Conservation (phyloP, 2,329 filamentous ascomycete species). For the Cyphellophora europaea region DNA sequence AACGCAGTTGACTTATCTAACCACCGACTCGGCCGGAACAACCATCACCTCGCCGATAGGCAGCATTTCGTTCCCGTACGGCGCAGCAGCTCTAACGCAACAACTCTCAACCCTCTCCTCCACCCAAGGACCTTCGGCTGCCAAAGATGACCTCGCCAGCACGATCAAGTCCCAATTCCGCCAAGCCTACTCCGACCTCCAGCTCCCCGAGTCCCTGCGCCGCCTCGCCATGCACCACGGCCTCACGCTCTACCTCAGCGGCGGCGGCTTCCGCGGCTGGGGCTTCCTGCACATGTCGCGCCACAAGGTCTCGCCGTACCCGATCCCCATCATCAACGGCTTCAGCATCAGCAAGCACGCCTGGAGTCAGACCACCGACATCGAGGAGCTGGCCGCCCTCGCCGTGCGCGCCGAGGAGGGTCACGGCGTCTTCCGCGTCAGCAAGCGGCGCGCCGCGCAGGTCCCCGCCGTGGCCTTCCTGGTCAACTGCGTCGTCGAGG, state of each 20-base stretch:
- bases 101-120: slow-evolving; percentile 36
- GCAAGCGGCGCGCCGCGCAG: slow-evolving; percentile 66
- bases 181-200: slow-evolving; percentile 47
- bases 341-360: slow-evolving; percentile 71
- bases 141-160: slow-evolving; percentile 24
- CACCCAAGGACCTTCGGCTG: slow-evolving; percentile 30
- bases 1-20: neutral
- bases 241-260: slow-evolving; percentile 73
- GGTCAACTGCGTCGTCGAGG: slow-evolving; percentile 62
- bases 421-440: slow-evolving; percentile 57
- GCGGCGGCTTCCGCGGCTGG: slow-evolving; percentile 84
- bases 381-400: slow-evolving; percentile 61
- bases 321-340: slow-evolving; percentile 71
- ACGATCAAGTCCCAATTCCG: slow-evolving; percentile 49
- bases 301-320: slow-evolving; percentile 66
- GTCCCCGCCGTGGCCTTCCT: slow-evolving; percentile 77
- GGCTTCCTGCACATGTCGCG: slow-evolving; percentile 80
- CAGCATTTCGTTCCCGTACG: slow-evolving; percentile 60
- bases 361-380: slow-evolving; percentile 65
- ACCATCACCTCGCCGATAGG: slow-evolving; percentile 43
- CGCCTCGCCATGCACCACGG: slow-evolving; percentile 36
- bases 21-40: slow-evolving; percentile 39
- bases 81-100: slow-evolving; percentile 56
- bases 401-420: slow-evolving; percentile 23
- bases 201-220: slow-evolving; percentile 46